Base-by-base conservation (phyloP, 1,284 basidiomycete species). In the Tremellales sp. region DNA sequence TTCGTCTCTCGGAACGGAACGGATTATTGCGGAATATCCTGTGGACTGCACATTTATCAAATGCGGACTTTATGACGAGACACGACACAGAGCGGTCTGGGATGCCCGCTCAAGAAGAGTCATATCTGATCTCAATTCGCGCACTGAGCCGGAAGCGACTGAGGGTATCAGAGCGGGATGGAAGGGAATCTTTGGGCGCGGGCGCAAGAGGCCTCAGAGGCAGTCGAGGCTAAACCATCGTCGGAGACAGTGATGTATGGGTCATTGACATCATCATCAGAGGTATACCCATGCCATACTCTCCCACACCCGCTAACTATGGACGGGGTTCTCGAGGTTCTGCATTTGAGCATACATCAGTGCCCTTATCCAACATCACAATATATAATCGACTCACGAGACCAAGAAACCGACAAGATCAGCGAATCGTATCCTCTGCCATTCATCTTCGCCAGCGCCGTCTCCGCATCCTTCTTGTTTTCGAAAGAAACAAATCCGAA, bases 401-500 rank as follows among this genome's bases (percentile, higher is more conserved):
- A 61, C 68, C 68, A 71, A 36, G 65, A 63, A 32, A 72, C 70
- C 34, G 63, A 65, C 43, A 72, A 58, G 44, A 72, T 72, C 34
- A 72, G 61, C 44, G 61, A 64, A 55, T 72, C 70, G 61, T 72
- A 72, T 67, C 90, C 91, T 66, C 83, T 81, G 24, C 95, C 95
- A 66, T 99, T 82, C 63, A 94, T 83, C 77, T 92, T 97, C 66
- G 88, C 82, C 76, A 97, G 85, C 34, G 95, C 95, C 60, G 77
- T 79, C 74, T 95, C 88, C 22, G 90, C 95, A 40, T 80, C 77
- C 19, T 80, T 77, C 61, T 80, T 78, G 29, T 85, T 84, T 68
- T 97, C 93, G 66, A 97, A 98, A 71, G 86, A 90, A 60, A 97
- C 92, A 48, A 75, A 75, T 36, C 61, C 66, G 72, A 94, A 95